Percentiles rank a stretch among this genome's conserved stretches.
phyloP scores from a whole-genome alignment of 306 rosid species.

The Begonia peltatifolia region DNA sequence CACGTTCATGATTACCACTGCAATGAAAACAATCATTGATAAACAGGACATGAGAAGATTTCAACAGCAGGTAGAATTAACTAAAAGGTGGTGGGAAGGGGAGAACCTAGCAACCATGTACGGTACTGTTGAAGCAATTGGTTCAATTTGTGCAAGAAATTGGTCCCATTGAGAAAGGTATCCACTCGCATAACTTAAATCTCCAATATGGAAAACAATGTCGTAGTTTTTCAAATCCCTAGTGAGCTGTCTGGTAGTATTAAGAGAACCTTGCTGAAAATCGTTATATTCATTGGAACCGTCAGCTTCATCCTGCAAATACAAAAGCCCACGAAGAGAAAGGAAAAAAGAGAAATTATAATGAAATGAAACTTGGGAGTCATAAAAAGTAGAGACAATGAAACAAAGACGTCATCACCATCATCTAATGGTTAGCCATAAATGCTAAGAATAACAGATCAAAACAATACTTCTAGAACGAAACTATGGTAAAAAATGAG shows the following conservation, averaged over 20 bases:
- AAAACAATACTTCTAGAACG: neutral
- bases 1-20: conserved; percentile 97
- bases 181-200: conserved; percentile 77
- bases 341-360: no score
- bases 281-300: conserved; percentile 87
- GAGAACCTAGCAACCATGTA: conserved; percentile 84
- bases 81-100: conserved; percentile 1
- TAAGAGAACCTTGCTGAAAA: conserved; percentile 75
- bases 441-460: neutral
- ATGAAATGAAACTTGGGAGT: no score
- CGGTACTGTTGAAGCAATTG: conserved; percentile 81
- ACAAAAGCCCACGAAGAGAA: conserved; percentile 1
- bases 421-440: neutral
- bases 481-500: neutral
- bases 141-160: conserved; percentile 83
- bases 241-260: conserved; percentile 63
- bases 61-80: neutral
- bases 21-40: conserved; percentile 13
- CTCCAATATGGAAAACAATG: conserved; percentile 91
- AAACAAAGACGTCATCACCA: neutral
- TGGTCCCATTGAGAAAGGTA: conserved; percentile 97
- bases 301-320: conserved; percentile 77
- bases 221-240: conserved; percentile 60
- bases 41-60: conserved; percentile 15
- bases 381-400: neutral